These are phyloP conservation scores for Mrakia blollopis DNA, from an alignment of 768 basidiomycete species.

Conservation along the genomic window DNA sequence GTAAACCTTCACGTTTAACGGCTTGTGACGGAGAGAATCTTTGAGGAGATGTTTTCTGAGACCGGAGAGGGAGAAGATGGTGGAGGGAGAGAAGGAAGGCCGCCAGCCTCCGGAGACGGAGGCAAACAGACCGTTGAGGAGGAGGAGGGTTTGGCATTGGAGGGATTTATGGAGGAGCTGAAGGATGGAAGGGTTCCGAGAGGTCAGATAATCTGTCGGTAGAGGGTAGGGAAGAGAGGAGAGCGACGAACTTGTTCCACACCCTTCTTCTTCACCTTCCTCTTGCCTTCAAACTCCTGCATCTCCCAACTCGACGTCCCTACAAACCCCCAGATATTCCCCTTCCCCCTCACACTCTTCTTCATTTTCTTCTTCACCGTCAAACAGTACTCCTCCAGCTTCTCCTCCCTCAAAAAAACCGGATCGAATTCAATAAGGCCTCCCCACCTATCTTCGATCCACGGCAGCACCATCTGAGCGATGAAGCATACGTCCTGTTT, in stretches of 20 bases:
- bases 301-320: neutral
- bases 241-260: neutral
- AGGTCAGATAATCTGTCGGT: too few species aligned
- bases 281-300: neutral
- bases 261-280: neutral
- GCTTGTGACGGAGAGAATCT: too few species aligned
- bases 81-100: neutral
- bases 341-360: neutral
- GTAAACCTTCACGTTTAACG: too few species aligned
- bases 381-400: neutral
- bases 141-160: neutral
- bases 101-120: neutral
- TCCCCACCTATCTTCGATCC: neutral
- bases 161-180: neutral
- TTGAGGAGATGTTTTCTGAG: too few species aligned
- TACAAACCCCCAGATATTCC: neutral
- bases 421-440: neutral
- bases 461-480: neutral
- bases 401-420: neutral
- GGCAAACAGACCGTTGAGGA: neutral
- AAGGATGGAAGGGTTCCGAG: too few species aligned
- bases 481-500: too few species aligned
- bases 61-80: neutral
- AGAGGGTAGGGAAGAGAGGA: neutral
- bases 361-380: neutral